Conservation (phyloP, 345 rosid species). For the Tarenaya hassleriana region DNA sequence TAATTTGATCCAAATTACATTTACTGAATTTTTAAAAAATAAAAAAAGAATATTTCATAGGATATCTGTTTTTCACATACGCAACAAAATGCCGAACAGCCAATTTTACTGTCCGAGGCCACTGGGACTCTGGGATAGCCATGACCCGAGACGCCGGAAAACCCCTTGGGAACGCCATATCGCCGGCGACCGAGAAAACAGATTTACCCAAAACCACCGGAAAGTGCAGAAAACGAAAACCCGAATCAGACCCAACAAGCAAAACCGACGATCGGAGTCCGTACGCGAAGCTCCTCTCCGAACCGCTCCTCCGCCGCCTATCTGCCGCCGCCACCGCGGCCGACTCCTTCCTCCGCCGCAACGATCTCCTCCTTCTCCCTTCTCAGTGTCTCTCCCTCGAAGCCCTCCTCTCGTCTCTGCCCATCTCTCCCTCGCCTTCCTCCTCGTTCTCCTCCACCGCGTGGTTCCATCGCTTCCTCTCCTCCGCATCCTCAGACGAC, state of each 20-base stretch:
- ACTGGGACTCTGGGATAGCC: no score
- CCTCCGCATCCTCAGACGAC: slow-evolving; percentile 28
- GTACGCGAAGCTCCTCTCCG: neutral
- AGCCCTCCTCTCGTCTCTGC: slow-evolving; percentile 40
- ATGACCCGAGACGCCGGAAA: slow-evolving; percentile 15
- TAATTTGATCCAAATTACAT: no score
- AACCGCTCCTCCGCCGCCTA: slow-evolving; percentile 33
- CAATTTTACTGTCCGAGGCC: no score
- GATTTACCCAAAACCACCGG: neutral
- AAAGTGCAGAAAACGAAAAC: slow-evolving; percentile 13
- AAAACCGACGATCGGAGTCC: neutral
- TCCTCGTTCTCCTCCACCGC: slow-evolving; percentile 3
- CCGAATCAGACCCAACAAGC: slow-evolving; percentile 8
- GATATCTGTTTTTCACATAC: no score
- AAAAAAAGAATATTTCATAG: no score
- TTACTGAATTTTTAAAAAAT: no score
- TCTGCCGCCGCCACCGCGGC: slow-evolving; percentile 43
- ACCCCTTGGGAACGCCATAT: neutral
- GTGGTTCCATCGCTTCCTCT: slow-evolving; percentile 44
- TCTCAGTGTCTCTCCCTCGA: slow-evolving; percentile 22
- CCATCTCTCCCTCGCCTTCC: slow-evolving; percentile 20
- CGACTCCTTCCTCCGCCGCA: slow-evolving; percentile 36
- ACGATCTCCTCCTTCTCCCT: slow-evolving; percentile 40
- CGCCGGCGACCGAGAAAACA: neutral
- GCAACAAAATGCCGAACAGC: no score